These are phyloP conservation scores for Lepidium didymum DNA, from an alignment of 345 rosid genomes.

Conservation along the genomic window DNA sequence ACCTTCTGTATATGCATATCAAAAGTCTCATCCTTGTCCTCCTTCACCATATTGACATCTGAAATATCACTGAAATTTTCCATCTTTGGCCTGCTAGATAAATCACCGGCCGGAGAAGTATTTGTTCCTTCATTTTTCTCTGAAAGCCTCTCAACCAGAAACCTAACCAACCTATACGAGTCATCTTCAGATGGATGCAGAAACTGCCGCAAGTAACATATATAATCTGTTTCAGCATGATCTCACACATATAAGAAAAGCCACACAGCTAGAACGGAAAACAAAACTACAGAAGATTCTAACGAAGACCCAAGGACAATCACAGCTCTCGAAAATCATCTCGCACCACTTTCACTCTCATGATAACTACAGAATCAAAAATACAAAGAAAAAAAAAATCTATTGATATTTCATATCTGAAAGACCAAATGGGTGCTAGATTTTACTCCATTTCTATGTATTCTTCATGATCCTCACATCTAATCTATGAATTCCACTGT, in stretches of 20 bases:
- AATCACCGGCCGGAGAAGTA: conserved; percentile 24
- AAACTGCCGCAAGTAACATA: conserved; percentile 80
- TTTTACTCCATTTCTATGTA: background rate
- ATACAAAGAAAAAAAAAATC: background rate
- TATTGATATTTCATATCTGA: background rate
- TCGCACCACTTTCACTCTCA: background rate
- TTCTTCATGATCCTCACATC: background rate
- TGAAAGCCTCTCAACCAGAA: conserved; percentile 64
- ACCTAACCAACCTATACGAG: conserved; percentile 48
- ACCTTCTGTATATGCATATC: conserved; percentile 41
- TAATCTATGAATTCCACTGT: background rate
- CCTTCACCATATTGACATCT: conserved; percentile 14
- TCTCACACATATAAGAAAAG: conserved; percentile 44
- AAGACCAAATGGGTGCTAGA: background rate
- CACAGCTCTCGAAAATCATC: background rate
- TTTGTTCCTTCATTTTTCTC: conserved; percentile 27
- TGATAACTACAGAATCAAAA: background rate
- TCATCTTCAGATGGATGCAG: conserved; percentile 77
- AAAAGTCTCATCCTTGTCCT: conserved; percentile 28
- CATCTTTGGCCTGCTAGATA: conserved; percentile 20
- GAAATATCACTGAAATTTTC: conserved; percentile 2
- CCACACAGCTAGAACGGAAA: background rate
- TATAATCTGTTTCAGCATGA: conserved; percentile 55
- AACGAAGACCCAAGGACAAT: background rate
- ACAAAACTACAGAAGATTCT: background rate